These are phyloP conservation scores for Arthonia radiata DNA, from an alignment of 495 filamentous ascomycete species.

Conservation along the genomic window DNA sequence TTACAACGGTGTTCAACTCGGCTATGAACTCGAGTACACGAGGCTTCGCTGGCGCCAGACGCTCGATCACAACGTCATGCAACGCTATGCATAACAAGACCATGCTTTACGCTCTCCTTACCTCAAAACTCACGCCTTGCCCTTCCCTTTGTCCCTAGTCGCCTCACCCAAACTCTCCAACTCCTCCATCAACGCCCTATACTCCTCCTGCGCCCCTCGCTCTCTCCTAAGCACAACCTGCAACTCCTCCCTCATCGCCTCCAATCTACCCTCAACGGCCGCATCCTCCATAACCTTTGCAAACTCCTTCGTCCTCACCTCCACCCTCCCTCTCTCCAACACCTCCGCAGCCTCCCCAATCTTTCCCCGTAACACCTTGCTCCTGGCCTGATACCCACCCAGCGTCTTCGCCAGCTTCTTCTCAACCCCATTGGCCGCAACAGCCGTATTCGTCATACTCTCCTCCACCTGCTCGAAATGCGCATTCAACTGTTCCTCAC, in stretches of 20 bases:
- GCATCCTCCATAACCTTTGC: conserved; percentile 55
- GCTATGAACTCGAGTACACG: no score
- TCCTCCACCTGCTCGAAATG: conserved; percentile 46
- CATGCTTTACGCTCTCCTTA: no score
- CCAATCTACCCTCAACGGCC: conserved; percentile 45
- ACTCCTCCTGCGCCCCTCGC: conserved; percentile 74
- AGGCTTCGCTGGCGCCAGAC: no score
- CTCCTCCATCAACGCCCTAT: conserved; percentile 51
- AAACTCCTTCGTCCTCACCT: conserved; percentile 50
- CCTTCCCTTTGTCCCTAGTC: no score
- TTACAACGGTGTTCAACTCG: no score
- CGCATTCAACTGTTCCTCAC: no score
- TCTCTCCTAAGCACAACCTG: conserved; percentile 59
- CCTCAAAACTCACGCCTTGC: no score
- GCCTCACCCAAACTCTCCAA: conserved; percentile 28
- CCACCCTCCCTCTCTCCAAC: conserved; percentile 43
- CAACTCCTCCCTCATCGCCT: conserved; percentile 58
- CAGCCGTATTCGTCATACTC: conserved; percentile 41
- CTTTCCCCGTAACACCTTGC: conserved; percentile 57
- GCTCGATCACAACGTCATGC: no score
- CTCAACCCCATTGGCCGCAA: conserved; percentile 62
- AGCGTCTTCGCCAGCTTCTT: conserved; percentile 78
- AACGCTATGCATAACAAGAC: no score
- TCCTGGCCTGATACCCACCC: conserved; percentile 74
- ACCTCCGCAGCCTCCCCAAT: conserved; percentile 56